These are phyloP conservation scores for Fragilariopsis cylindrus DNA, from an alignment of 108 stramenopile genomes.

Conservation along the genomic window DNA sequence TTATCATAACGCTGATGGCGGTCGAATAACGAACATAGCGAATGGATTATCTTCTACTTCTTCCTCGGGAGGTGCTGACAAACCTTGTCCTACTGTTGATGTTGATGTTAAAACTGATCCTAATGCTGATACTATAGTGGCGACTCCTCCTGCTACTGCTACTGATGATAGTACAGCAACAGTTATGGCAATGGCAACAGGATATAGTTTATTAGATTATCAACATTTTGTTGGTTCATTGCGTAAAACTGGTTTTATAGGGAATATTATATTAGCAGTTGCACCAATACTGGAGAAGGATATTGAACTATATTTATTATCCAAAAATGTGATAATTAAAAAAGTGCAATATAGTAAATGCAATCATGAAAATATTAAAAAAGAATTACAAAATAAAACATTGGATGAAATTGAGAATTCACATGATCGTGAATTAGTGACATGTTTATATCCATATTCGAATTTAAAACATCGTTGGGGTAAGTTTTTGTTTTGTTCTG, in stretches of 20 bases:
- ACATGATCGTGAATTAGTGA: slow-evolving; percentile 17
- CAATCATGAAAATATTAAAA: not conserved
- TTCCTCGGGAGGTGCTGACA: too few relatives aligned
- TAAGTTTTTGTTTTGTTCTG: too few relatives aligned
- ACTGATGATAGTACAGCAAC: slow-evolving; percentile 9
- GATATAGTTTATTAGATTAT: slow-evolving; percentile 39
- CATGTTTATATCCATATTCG: slow-evolving; percentile 45
- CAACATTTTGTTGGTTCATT: slow-evolving; percentile 65
- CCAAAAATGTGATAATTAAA: slow-evolving; percentile 30
- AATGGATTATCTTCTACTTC: too few relatives aligned
- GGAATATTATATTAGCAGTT: slow-evolving; percentile 72
- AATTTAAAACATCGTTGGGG: slow-evolving; percentile 62
- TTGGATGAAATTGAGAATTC: too few relatives aligned
- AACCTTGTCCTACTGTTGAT: too few relatives aligned
- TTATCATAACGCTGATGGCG: too few relatives aligned
- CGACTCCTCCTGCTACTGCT: too few relatives aligned
- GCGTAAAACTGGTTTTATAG: slow-evolving; percentile 62
- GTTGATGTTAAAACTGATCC: too few relatives aligned
- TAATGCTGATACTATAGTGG: too few relatives aligned
- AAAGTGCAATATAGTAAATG: slow-evolving; percentile 11
- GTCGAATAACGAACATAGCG: too few relatives aligned
- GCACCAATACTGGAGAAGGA: slow-evolving; percentile 24
- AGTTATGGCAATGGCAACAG: slow-evolving; percentile 49
- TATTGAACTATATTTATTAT: slow-evolving; percentile 39
- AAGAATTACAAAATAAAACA: not conserved